These are phyloP conservation scores for Dissoconium aciculare DNA, from an alignment of 2,329 filamentous ascomycete genomes.

Conservation along the genomic window DNA sequence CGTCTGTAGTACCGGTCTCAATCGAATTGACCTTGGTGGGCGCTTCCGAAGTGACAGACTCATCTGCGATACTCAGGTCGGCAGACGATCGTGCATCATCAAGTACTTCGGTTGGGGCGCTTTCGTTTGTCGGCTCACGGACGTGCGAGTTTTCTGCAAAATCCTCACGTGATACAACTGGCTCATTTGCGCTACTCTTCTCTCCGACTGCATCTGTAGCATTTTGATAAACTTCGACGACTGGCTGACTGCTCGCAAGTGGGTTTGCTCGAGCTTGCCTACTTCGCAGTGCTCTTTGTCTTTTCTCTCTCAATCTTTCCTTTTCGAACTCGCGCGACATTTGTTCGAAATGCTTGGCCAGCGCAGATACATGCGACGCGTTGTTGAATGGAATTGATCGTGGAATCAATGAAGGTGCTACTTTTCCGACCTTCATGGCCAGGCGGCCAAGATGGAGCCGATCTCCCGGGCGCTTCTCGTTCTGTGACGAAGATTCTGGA, in stretches of 20 bases:
- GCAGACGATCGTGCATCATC: background rate
- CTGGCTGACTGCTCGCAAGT: conserved; percentile 81
- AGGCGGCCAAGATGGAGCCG: conserved; percentile 28
- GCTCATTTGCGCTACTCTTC: conserved; percentile 2
- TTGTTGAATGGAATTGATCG: conserved; percentile 55
- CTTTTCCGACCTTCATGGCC: conserved; percentile 38
- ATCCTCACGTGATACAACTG: background rate
- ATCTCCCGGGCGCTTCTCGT: conserved; percentile 62
- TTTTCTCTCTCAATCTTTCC: conserved; percentile 73
- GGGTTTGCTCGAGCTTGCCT: conserved; percentile 69
- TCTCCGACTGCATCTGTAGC: conserved; percentile 68
- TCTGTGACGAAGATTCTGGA: conserved; percentile 1
- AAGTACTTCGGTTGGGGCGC: background rate
- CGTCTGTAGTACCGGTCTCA: conserved; percentile 36
- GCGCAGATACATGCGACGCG: conserved; percentile 63
- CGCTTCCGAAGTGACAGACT: conserved; percentile 5
- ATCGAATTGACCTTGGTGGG: too few relatives aligned
- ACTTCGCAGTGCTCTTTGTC: conserved; percentile 63
- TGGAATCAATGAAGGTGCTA: conserved; percentile 61
- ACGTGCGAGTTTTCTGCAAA: background rate
- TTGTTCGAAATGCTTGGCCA: conserved; percentile 93
- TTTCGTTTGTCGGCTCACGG: background rate
- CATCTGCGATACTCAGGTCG: background rate
- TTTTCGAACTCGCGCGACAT: conserved; percentile 93
- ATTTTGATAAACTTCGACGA: conserved; percentile 89